A percentile compares a stretch with the other conserved stretches of the same genome.
phyloP scores from a whole-genome alignment of 345 rosid species.

The Cardamine chenopodiifolia region DNA sequence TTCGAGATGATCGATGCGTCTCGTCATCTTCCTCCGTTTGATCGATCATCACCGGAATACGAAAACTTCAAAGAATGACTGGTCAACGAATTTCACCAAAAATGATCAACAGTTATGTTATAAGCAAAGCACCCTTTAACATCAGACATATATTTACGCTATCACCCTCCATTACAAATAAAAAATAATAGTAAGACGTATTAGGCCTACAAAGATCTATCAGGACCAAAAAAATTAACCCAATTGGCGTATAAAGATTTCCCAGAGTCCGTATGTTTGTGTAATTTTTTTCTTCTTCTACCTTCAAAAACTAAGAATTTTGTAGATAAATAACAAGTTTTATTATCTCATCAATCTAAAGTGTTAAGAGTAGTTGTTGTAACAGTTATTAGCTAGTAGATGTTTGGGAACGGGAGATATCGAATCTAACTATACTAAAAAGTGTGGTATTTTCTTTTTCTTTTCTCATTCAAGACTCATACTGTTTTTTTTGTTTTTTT shows the following conservation, averaged over 20 bases:
- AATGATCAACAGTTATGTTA: background rate
- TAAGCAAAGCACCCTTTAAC: background rate
- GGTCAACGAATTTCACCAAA: conserved; percentile 3
- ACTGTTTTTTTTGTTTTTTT: no score
- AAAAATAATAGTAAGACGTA: background rate
- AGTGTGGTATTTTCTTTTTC: background rate
- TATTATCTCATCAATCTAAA: background rate
- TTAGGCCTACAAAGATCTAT: background rate
- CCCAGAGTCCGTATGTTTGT: background rate
- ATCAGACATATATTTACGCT: background rate
- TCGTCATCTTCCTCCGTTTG: conserved; percentile 24
- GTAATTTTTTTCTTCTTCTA: background rate
- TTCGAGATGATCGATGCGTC: conserved; percentile 25
- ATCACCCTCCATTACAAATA: background rate
- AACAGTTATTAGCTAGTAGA: background rate
- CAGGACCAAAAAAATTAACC: background rate
- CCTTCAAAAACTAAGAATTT: background rate
- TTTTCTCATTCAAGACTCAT: background rate
- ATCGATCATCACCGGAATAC: conserved; percentile 23
- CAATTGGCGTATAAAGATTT: background rate
- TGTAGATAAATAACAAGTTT: no score
- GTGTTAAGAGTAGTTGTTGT: background rate
- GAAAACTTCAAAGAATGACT: background rate
- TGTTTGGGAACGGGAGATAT: background rate
- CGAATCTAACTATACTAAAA: background rate